Base-by-base conservation (phyloP, 73 alveolate genomes). In the Uronychia binucleata region DNA sequence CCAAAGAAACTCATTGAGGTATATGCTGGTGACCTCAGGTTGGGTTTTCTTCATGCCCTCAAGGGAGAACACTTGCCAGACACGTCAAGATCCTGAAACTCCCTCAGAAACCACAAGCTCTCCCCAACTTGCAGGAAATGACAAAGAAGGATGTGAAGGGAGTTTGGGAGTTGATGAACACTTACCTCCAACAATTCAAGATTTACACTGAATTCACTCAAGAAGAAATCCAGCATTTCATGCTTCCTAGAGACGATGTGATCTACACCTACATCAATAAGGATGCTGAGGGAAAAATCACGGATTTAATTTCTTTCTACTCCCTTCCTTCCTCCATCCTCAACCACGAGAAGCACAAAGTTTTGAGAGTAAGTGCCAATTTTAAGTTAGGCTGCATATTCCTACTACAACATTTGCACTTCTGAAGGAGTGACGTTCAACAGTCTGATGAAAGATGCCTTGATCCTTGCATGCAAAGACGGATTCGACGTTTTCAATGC, bases 401-500 rank as follows among this genome's bases (percentile, higher is more conserved):
- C 98, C 57, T 84, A 59, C 86, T 89, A 89, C 35, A 59, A 34
- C 57, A 75, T 81, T 19, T 46, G 67, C 67, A 46, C 67, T 57
- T 74, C 88, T 8, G 58, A 81, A 60, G 34, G 30, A 78, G 80
- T 34, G 14, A 28, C 98, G 30, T 84, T 97, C 87, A 95, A 90
- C 76, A 97, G 88, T 30, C 91, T 97, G 75, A 88, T 97, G 94
- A 88, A 84, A 77, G 92, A 87, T 79, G 99, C 99, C 30, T 85
- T 98, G 34, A 93, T 97, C 74, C 76, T 96, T 59, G 99, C 99
- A 30, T 96, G 94, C 86, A 90, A 93, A 59, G 88, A 96, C 82
- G 97, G 94, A 77, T 98, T 97, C 81, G 99, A 98, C 91, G 99
- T 98, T 34, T 97, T 95, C 96, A 97, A 96, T 93, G 98, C 99